phyloP scores from a whole-genome alignment of 1,284 basidiomycete species.

The Cutaneotrichosporon mucoides region DNA sequence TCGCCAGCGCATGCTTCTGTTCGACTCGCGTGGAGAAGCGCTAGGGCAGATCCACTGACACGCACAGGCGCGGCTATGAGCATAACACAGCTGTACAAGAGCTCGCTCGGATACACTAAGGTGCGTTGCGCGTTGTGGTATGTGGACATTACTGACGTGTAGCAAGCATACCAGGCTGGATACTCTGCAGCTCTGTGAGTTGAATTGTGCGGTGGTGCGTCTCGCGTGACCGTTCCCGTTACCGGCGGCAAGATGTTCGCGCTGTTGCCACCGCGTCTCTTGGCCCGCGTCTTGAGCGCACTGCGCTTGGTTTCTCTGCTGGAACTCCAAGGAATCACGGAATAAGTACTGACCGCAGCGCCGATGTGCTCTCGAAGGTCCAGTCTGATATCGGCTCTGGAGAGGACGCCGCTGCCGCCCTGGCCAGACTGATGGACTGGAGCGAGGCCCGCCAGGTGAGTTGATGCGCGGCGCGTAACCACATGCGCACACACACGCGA shows the following conservation, averaged over 20 bases:
- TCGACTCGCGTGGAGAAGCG: too few relatives aligned
- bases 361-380: constrained; percentile 46
- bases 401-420: constrained; percentile 41
- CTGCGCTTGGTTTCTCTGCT: too few relatives aligned
- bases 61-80: constrained; percentile 45
- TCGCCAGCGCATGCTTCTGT: not conserved
- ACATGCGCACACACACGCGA: not conserved
- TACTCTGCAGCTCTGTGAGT: constrained; percentile 48
- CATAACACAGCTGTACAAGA: constrained; percentile 50
- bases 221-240: too few relatives aligned
- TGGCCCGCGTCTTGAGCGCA: too few relatives aligned
- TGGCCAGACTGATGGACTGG: constrained; percentile 51
- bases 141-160: not conserved
- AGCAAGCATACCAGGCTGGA: constrained; percentile 50
- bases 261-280: too few relatives aligned
- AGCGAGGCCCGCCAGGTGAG: constrained; percentile 48
- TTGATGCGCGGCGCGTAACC: not conserved
- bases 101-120: constrained; percentile 46
- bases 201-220: not conserved
- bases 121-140: constrained; percentile 22
- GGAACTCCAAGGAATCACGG: too few relatives aligned
- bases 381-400: constrained; percentile 42
- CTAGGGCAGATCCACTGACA: not conserved
- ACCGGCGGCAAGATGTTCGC: too few relatives aligned
- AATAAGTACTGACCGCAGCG: constrained; percentile 15